A percentile compares a stretch with the other conserved stretches of the same genome.
Evolutionary conservation across 306 rosid genomes (phyloP).

Genomic region (Vigna angularis): DNA sequence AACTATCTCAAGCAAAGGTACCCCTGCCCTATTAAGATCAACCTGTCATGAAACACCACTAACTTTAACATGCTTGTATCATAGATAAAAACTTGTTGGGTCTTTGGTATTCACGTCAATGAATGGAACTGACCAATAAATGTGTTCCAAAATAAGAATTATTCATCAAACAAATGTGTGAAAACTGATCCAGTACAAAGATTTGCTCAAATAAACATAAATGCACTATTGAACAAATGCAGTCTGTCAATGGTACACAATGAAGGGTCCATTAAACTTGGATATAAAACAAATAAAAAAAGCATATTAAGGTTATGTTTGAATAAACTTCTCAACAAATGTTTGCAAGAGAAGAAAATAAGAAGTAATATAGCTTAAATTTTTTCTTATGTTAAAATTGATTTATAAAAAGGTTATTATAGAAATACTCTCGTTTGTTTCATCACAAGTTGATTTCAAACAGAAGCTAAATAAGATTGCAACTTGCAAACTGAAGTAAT

Average conservation of each 20-base stretch:
- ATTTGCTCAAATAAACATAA: not conserved
- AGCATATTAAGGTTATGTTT: not conserved
- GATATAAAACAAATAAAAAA: not conserved
- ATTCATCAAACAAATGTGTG: not conserved
- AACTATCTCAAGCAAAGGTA: slow-evolving; percentile 96
- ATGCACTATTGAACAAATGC: not conserved
- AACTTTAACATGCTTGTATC: slow-evolving; percentile 36
- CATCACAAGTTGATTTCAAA: not conserved
- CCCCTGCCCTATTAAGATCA: slow-evolving; percentile 97
- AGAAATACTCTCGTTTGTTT: not conserved
- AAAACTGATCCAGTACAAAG: slow-evolving; percentile 21
- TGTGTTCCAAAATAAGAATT: slow-evolving; percentile 2
- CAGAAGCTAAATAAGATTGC: not conserved
- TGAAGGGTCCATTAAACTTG: not conserved
- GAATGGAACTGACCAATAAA: slow-evolving; percentile 3
- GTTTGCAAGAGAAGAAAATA: not conserved
- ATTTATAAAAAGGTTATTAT: not conserved
- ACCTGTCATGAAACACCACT: slow-evolving; percentile 61
- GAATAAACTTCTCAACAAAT: not conserved
- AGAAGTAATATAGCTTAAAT: not conserved
- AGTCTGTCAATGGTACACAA: not conserved
- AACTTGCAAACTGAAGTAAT: slow-evolving; percentile 13
- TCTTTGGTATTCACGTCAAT: not conserved
- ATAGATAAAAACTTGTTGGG: slow-evolving; percentile 1
- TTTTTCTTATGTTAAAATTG: not conserved